Conservation (phyloP, 2,329 filamentous ascomycete genomes). For the Bipolaris gigantea region DNA sequence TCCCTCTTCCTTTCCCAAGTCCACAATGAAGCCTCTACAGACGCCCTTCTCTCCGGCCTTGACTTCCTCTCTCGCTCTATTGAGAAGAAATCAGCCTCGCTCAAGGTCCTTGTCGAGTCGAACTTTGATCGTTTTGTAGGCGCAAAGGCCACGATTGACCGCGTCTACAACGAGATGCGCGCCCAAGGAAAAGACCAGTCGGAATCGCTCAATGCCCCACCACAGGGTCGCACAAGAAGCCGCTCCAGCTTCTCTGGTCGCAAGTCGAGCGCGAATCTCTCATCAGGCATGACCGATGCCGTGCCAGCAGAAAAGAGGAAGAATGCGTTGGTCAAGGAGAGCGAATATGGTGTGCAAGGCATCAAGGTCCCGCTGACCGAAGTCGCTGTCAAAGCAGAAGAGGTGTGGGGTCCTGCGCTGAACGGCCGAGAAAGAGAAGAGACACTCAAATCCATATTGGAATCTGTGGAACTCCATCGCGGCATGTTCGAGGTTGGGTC, state of each 20-base stretch:
- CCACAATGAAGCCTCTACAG: conserved; percentile 82
- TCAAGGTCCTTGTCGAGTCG: conserved; percentile 94
- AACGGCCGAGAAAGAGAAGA: conserved; percentile 91
- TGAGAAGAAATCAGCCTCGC: conserved; percentile 93
- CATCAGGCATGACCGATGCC: conserved; percentile 33
- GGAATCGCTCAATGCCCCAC: conserved; percentile 38
- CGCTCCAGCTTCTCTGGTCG: conserved; percentile 59
- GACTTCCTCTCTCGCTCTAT: conserved; percentile 88
- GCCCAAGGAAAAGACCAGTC: conserved; percentile 62
- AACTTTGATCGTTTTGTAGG: conserved; percentile 98
- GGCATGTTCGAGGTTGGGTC: conserved; percentile 81
- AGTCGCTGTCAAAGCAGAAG: conserved; percentile 90
- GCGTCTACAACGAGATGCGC: conserved; percentile 96
- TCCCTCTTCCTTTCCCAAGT: conserved; percentile 89
- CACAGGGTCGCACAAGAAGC: conserved; percentile 69
- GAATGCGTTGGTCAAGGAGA: conserved; percentile 89
- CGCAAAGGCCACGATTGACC: conserved; percentile 96
- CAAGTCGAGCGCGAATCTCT: conserved; percentile 46
- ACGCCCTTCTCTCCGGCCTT: conserved; percentile 76
- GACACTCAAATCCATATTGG: conserved; percentile 75
- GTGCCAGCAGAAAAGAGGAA: conserved; percentile 66
- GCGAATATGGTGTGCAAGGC: conserved; percentile 51
- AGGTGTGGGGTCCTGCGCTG: conserved; percentile 94
- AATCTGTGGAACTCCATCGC: conserved; percentile 75
- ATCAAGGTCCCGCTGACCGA: conserved; percentile 89